Conservation (phyloP, 495 filamentous ascomycete genomes). For the Xylaria bambusicola region DNA sequence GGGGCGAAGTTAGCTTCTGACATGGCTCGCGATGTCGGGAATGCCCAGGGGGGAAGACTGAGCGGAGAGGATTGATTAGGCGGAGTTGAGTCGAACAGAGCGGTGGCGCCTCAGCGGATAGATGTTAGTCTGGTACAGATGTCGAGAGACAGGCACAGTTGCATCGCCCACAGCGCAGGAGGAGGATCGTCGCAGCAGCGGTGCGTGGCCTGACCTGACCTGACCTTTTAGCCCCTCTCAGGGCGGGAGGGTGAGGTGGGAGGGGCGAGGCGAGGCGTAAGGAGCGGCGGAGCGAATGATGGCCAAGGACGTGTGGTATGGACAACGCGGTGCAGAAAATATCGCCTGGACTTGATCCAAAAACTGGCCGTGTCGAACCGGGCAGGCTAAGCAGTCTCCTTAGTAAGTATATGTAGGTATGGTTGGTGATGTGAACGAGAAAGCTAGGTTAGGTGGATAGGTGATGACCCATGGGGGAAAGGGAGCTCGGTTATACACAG, state of each 20-base stretch:
- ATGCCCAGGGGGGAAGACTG: conserved; percentile 4
- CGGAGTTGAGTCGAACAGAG: conserved; percentile 1
- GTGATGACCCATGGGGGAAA: no score
- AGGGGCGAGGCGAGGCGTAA: conserved; percentile 12
- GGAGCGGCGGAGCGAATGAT: conserved; percentile 7
- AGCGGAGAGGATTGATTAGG: conserved; percentile 6
- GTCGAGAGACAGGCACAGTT: conserved; percentile 11
- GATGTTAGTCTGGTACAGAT: conserved; percentile 5
- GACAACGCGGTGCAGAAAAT: neutral
- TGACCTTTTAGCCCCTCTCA: conserved; percentile 21
- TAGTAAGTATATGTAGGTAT: no score
- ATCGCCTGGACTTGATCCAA: conserved; percentile 9
- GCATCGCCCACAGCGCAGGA: conserved; percentile 15
- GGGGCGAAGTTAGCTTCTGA: conserved; percentile 75
- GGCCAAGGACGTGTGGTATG: neutral
- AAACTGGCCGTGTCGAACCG: conserved; percentile 4
- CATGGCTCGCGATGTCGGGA: conserved; percentile 55
- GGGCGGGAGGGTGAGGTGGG: conserved; percentile 16
- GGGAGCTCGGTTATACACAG: conserved; percentile 8
- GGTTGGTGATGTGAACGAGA: conserved; percentile 4
- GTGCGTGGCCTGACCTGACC: conserved; percentile 15
- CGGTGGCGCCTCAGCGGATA: neutral
- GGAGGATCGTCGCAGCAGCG: conserved; percentile 7
- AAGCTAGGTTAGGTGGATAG: neutral
- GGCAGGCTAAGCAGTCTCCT: neutral